These are phyloP conservation scores for Hawksworthiomyces lignivorus DNA, from an alignment of 2,329 filamentous ascomycete genomes.

Conservation along the genomic window DNA sequence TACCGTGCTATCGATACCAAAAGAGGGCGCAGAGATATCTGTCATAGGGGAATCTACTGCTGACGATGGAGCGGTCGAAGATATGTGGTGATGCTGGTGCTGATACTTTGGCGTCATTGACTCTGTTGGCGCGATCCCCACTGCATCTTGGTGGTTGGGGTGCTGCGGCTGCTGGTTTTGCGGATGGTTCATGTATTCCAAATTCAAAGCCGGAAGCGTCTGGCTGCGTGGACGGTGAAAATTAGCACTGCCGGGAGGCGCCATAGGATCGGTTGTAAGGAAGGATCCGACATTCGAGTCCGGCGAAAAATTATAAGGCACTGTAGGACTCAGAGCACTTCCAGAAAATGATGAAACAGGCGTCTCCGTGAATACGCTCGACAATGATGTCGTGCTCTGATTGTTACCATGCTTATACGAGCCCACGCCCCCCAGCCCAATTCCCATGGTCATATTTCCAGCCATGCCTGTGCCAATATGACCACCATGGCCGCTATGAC, in stretches of 20 bases:
- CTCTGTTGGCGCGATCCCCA: background rate
- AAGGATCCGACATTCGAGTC: constrained; percentile 65
- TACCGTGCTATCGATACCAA: constrained; percentile 28
- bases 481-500: constrained; percentile 14
- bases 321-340: constrained; percentile 64
- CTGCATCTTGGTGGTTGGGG: background rate
- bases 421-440: constrained; percentile 24
- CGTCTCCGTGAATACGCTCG: constrained; percentile 58
- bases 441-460: constrained; percentile 6
- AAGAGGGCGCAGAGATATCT: constrained; percentile 36
- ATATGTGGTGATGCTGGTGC: constrained; percentile 44
- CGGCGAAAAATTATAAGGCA: constrained; percentile 67
- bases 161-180: constrained; percentile 29
- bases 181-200: constrained; percentile 47
- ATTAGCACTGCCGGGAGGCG: constrained; percentile 35
- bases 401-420: constrained; percentile 57
- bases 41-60: constrained; percentile 44
- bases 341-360: constrained; percentile 61
- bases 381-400: constrained; percentile 58
- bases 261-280: constrained; percentile 30
- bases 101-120: constrained; percentile 43
- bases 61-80: constrained; percentile 42
- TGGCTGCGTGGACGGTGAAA: constrained; percentile 77
- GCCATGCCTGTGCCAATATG: constrained; percentile 23
- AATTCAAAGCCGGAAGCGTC: constrained; percentile 69